These are phyloP conservation scores for Parachlorella kessleri DNA, from an alignment of 139 green algal species.

Conservation along the genomic window DNA sequence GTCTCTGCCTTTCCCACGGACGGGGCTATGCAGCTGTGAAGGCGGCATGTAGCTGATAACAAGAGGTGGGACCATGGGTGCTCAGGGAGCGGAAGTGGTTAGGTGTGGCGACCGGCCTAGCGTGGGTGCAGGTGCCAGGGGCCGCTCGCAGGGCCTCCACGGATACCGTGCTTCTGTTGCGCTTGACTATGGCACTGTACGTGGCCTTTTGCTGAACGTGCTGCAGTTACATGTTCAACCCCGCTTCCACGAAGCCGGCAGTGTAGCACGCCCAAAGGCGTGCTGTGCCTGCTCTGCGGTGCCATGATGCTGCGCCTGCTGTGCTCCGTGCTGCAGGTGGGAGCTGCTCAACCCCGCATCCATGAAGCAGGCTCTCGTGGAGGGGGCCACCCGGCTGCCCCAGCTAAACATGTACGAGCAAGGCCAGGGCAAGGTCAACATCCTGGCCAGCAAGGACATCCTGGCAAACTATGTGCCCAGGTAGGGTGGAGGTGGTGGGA, in stretches of 20 bases:
- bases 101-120: no score
- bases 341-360: slow-evolving; percentile 94
- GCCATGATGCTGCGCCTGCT: neutral
- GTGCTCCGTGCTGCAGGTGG: slow-evolving; percentile 25
- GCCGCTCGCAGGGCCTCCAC: no score
- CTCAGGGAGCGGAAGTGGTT: neutral
- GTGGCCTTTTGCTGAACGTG: no score
- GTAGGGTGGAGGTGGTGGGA: neutral
- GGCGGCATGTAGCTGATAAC: neutral
- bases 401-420: slow-evolving; percentile 85
- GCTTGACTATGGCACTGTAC: no score
- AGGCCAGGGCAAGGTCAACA: slow-evolving; percentile 73
- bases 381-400: slow-evolving; percentile 80
- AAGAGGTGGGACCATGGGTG: neutral
- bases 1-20: no score
- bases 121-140: no score
- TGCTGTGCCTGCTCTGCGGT: neutral
- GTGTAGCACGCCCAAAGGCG: neutral
- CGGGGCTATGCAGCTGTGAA: neutral
- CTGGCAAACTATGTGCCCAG: slow-evolving; percentile 78
- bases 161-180: no score
- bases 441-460: slow-evolving; percentile 64
- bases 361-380: slow-evolving; percentile 99
- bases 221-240: no score
- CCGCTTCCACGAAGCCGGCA: no score